Percentiles rank a stretch among this genome's conserved stretches.
Evolutionary conservation across 106 monocot genomes (phyloP).

Genomic region (Alisma plantagoaquatica): DNA sequence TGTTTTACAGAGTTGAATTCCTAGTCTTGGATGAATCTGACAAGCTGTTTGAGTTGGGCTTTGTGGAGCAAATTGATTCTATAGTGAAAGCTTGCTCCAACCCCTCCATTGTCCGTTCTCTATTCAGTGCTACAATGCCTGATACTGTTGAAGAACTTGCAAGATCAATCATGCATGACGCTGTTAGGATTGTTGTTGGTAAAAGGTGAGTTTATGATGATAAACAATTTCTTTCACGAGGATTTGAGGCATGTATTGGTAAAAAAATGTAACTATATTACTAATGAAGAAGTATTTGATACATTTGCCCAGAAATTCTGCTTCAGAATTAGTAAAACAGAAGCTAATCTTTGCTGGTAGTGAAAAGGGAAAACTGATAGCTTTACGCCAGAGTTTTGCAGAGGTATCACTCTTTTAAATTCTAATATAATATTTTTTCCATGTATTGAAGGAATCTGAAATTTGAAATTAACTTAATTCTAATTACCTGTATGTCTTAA

Average conservation of each 20-base stretch:
- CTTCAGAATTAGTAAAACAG: slow-evolving; percentile 76
- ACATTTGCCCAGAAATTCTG: slow-evolving; percentile 58
- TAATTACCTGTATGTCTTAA: no score
- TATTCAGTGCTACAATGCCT: slow-evolving; percentile 97
- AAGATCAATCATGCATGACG: slow-evolving; percentile 95
- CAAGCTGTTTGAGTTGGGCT: slow-evolving; percentile 95
- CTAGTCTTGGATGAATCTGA: slow-evolving; percentile 97
- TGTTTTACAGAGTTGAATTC: slow-evolving; percentile 74
- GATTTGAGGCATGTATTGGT: neutral
- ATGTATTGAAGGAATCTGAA: no score
- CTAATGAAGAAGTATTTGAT: neutral
- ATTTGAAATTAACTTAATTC: no score
- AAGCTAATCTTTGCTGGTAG: slow-evolving; percentile 90
- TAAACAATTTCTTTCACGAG: neutral
- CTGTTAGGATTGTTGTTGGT: slow-evolving; percentile 80
- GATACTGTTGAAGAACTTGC: slow-evolving; percentile 96
- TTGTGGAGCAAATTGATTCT: slow-evolving; percentile 82
- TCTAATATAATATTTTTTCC: no score
- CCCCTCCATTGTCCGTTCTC: slow-evolving; percentile 66
- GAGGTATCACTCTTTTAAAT: slow-evolving; percentile 32
- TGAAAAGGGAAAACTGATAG: slow-evolving; percentile 92
- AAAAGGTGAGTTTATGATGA: slow-evolving; percentile 82
- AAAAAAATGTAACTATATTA: neutral
- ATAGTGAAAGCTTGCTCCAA: slow-evolving; percentile 92
- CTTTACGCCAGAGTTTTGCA: slow-evolving; percentile 90